Percentiles rank a stretch among this genome's conserved stretches.
phyloP scores from a whole-genome alignment of 2,329 filamentous ascomycete genomes.

The Apiospora kogelbergensis region DNA sequence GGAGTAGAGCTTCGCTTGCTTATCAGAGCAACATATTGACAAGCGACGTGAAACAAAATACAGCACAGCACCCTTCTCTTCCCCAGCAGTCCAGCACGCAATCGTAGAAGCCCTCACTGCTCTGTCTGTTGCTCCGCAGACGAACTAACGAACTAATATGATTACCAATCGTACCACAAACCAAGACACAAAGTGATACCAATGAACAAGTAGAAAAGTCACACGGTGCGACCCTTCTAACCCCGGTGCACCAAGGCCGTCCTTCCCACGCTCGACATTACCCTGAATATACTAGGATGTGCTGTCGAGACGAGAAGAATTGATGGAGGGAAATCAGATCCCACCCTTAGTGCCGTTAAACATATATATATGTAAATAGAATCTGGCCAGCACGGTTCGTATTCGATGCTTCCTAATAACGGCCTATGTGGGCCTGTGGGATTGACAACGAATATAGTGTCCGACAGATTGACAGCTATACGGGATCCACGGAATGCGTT shows the following conservation, averaged over 20 bases:
- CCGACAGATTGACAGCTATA: not conserved
- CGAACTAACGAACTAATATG: not conserved
- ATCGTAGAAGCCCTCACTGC: not conserved
- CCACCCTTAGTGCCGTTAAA: not conserved
- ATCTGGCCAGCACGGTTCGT: not conserved
- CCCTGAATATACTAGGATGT: not conserved
- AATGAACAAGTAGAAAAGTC: not conserved
- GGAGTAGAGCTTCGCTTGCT: not conserved
- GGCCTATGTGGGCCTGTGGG: not conserved
- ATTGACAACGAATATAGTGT: not conserved
- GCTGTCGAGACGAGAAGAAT: not conserved
- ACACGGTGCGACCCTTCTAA: not conserved
- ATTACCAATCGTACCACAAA: not conserved
- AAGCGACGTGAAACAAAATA: not conserved
- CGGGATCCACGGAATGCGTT: not conserved
- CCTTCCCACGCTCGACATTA: not conserved
- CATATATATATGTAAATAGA: not conserved
- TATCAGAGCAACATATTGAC: not conserved
- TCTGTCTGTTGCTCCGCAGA: not conserved
- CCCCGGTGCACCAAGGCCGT: not conserved
- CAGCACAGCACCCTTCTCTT: not conserved
- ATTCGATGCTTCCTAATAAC: not conserved
- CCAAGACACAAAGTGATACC: not conserved
- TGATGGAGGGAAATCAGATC: not conserved
- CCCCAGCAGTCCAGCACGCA: not conserved